Evolutionary conservation across 1,139 yeast species (phyloP), one percentile per base, ranked within the genome.

Genomic region (Hansenula sp.): DNA sequence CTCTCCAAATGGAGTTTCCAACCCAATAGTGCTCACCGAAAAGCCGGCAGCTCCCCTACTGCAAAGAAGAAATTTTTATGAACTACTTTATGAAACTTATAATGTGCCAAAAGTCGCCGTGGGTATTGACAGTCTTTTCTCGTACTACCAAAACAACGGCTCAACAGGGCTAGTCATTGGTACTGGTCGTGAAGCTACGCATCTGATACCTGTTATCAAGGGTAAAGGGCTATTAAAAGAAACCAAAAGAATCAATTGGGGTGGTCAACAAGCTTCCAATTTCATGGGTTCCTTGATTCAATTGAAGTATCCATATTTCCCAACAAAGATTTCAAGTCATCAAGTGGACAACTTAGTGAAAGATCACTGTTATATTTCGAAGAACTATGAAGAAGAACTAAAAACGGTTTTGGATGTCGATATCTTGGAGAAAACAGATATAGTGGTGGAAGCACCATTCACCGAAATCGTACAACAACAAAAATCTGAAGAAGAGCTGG

Each of bases 241-340:
- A 48, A 72, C 93, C 2, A 91, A 89, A 57, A 71, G 98, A 55
- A 79, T 94, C 37, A 91, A 89, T 59, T 89, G 94, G 88, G 99
- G 98, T 45, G 98, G 97, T 8, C 77, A 79, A 48, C 86, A 79
- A 43, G 76, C 91, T 2, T 79, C 76, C 30, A 79, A 75, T 41
- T 91, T 74, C 54, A 64, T 93, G 60, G 77, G 75, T 47, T 76
- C 72, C 52, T 71, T 86, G 30, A 66, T 94, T 41, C 74, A 82
- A 1, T 71, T 94, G 58, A 94, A 94, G 60, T 94, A 94, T 63
- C 99, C 99, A 0, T 84, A 83, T 55, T 93, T 90, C 61, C 98
- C 99, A 4, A 68, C 86, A 2, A 84, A 81, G 53, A 67, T 93
- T 43, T 73, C 81, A 9, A 66, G 68, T 12, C 68, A 74, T 44